Conservation (phyloP, 108 stramenopile species). For the Skeletonema menzelii region DNA sequence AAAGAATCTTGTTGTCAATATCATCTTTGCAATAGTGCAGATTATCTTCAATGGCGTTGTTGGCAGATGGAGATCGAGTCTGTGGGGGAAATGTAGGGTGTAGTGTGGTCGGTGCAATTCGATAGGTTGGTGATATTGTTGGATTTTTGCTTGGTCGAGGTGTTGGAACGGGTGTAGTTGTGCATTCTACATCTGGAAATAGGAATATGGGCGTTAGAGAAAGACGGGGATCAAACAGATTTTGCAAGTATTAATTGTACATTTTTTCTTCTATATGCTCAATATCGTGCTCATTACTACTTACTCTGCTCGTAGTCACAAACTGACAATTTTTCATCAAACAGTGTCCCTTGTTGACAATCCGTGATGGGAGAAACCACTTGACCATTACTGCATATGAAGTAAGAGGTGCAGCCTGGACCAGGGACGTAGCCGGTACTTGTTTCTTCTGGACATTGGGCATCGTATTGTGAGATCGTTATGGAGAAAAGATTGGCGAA, state of each 20-base stretch:
- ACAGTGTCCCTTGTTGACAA: constrained; percentile 20
- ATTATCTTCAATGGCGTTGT: constrained; percentile 31
- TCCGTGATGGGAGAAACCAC: neutral
- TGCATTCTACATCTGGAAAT: constrained; percentile 11
- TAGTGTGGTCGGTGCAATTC: constrained; percentile 9
- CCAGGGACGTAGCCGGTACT: constrained; percentile 12
- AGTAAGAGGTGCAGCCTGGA: constrained; percentile 25
- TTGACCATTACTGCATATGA: constrained; percentile 12
- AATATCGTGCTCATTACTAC: neutral
- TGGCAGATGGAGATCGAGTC: constrained; percentile 13
- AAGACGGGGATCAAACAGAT: too few species aligned
- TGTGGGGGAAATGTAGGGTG: constrained; percentile 13
- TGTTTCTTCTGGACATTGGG: neutral
- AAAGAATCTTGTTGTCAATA: constrained; percentile 13
- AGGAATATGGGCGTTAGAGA: too few species aligned
- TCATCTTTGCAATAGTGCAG: constrained; percentile 1
- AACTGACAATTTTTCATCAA: constrained; percentile 10
- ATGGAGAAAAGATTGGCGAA: neutral
- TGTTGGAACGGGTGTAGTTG: constrained; percentile 5
- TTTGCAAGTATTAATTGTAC: too few species aligned
- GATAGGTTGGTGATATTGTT: neutral
- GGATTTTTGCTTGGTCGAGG: neutral
- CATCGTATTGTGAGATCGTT: neutral
- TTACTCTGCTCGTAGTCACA: constrained; percentile 21
- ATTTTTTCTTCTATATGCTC: too few species aligned